Conservation (phyloP, 75 land plant genomes). For the Pseudotsuga menziesii region DNA sequence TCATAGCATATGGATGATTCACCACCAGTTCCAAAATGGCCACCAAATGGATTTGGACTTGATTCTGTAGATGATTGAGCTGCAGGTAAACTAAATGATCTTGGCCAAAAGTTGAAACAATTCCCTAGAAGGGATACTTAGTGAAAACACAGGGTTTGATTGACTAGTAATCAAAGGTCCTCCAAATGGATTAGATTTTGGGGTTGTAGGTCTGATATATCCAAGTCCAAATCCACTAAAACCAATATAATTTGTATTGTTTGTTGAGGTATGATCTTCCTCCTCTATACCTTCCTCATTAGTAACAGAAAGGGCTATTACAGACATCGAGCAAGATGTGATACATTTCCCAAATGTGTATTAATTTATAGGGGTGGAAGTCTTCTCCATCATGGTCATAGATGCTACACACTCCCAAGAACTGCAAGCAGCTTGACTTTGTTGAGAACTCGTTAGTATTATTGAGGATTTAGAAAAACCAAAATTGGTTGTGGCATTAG, state of each 20-base stretch:
- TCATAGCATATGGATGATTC: constrained; percentile 17
- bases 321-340: constrained; percentile 6
- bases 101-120: constrained; percentile 59
- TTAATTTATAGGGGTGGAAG: constrained; percentile 11
- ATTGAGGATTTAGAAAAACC: background rate
- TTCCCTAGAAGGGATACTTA: constrained; percentile 48
- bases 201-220: constrained; percentile 29
- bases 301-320: constrained; percentile 16
- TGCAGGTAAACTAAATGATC: constrained; percentile 65
- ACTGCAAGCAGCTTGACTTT: background rate
- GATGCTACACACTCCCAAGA: constrained; percentile 9
- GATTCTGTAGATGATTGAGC: constrained; percentile 38
- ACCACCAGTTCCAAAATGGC: constrained; percentile 40
- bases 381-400: background rate
- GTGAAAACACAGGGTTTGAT: constrained; percentile 24
- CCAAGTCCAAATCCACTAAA: constrained; percentile 75
- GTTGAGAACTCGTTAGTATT: background rate
- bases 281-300: constrained; percentile 99
- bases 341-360: constrained; percentile 1
- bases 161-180: constrained; percentile 26
- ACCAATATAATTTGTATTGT: constrained; percentile 36
- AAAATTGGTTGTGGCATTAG: background rate
- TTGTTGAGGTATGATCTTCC: constrained; percentile 44
- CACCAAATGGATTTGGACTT: constrained; percentile 15
- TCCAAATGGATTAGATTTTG: constrained; percentile 80